Percentiles rank a stretch among this genome's conserved stretches.
These are phyloP conservation scores for Phanerochaete sordida DNA, from an alignment of 768 basidiomycete genomes.

Conservation along the genomic window DNA sequence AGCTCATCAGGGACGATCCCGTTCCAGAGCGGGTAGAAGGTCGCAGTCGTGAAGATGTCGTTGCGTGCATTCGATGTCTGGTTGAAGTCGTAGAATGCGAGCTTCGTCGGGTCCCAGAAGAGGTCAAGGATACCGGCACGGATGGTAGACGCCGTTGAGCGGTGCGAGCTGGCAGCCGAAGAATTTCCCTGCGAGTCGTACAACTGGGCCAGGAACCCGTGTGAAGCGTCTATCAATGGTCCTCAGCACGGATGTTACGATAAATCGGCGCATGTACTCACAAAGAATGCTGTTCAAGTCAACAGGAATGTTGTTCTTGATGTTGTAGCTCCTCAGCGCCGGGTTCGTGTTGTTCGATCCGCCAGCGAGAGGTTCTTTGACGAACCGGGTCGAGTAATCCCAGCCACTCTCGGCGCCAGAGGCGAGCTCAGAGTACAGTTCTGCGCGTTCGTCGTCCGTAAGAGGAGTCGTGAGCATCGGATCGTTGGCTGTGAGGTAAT, in stretches of 20 bases:
- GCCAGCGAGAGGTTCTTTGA: conserved; percentile 35
- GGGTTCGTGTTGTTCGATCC: conserved; percentile 42
- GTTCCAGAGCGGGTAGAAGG: conserved; percentile 85
- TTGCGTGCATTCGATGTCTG: conserved; percentile 63
- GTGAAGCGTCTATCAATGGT: conserved; percentile 52
- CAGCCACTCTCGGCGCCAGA: conserved; percentile 81
- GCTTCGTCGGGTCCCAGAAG: conserved; percentile 75
- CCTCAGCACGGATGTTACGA: background rate
- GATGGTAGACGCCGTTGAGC: conserved; percentile 50
- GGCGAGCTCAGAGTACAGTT: conserved; percentile 85
- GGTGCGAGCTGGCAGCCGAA: conserved; percentile 46
- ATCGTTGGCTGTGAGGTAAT: conserved; percentile 77
- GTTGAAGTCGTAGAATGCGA: conserved; percentile 94
- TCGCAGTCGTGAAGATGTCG: conserved; percentile 65
- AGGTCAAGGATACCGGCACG: conserved; percentile 79
- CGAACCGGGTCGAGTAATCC: conserved; percentile 41
- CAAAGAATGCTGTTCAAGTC: conserved; percentile 86
- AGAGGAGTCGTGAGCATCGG: conserved; percentile 50
- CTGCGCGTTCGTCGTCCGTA: conserved; percentile 54
- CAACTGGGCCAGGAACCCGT: conserved; percentile 54
- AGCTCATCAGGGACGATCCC: conserved; percentile 79
- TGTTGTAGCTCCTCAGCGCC: conserved; percentile 67
- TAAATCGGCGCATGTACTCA: conserved; percentile 34
- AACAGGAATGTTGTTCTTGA: conserved; percentile 65
- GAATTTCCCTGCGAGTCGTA: conserved; percentile 45